These are phyloP conservation scores for Huntiella moniliformis DNA, from an alignment of 2,329 filamentous ascomycete species.

Conservation along the genomic window DNA sequence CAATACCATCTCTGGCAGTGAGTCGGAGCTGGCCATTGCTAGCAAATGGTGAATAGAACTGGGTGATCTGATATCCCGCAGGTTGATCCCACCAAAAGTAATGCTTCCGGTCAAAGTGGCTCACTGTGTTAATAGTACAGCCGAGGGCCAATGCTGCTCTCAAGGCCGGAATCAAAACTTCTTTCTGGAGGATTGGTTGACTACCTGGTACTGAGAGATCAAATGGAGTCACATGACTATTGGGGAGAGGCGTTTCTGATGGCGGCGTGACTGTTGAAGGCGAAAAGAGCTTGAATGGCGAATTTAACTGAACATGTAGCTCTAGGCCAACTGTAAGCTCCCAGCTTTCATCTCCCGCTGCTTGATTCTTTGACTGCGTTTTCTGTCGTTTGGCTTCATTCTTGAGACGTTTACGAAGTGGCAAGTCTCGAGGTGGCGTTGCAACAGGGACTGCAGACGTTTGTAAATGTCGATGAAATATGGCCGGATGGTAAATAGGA, in stretches of 20 bases:
- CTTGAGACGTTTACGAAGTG: constrained; percentile 54
- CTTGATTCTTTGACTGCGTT: constrained; percentile 32
- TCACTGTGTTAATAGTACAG: constrained; percentile 58
- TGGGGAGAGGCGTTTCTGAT: constrained; percentile 29
- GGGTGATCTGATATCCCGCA: constrained; percentile 90
- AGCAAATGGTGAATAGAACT: constrained; percentile 65
- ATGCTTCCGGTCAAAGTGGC: constrained; percentile 87
- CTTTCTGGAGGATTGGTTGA: constrained; percentile 69
- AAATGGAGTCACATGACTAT: constrained; percentile 75
- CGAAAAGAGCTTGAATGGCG: constrained; percentile 76
- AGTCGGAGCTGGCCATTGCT: constrained; percentile 55
- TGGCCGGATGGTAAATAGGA: too few relatives aligned
- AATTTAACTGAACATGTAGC: constrained; percentile 92
- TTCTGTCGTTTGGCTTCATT: constrained; percentile 53
- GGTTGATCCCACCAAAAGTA: constrained; percentile 99
- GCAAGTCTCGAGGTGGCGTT: constrained; percentile 10
- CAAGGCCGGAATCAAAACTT: constrained; percentile 72
- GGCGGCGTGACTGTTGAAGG: constrained; percentile 37
- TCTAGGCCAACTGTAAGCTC: constrained; percentile 92
- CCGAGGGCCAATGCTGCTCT: constrained; percentile 71
- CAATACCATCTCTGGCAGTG: constrained; percentile 59
- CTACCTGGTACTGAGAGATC: constrained; percentile 79
- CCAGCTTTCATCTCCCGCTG: constrained; percentile 47
- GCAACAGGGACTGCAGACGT: constrained; percentile 5
- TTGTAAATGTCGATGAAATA: not conserved